A percentile compares a stretch with the other conserved stretches of the same genome.
Evolutionary conservation across 1,284 basidiomycete genomes (phyloP).

Genomic region (Leccinum fuscescens): DNA sequence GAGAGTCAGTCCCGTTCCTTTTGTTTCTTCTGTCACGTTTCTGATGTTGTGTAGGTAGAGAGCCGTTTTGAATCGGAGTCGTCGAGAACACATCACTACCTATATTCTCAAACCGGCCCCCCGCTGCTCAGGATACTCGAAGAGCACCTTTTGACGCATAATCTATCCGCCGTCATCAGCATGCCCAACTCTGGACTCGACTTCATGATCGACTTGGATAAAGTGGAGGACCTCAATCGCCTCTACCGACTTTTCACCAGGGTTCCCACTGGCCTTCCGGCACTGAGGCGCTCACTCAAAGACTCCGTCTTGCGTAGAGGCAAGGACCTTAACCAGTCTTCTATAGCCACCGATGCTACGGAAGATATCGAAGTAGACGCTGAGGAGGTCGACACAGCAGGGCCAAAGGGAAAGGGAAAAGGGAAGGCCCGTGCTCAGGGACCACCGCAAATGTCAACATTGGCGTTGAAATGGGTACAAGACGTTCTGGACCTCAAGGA

Average conservation of each 20-base stretch:
- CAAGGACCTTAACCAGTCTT: slow-evolving; percentile 72
- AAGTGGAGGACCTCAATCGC: slow-evolving; percentile 74
- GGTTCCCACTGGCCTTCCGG: slow-evolving; percentile 69
- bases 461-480: slow-evolving; percentile 93
- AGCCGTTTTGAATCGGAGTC: slow-evolving; percentile 83
- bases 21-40: not conserved
- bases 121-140: slow-evolving; percentile 79
- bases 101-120: slow-evolving; percentile 72
- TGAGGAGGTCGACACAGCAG: slow-evolving; percentile 39
- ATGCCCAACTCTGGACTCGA: slow-evolving; percentile 88
- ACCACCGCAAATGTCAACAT: slow-evolving; percentile 45
- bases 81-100: slow-evolving; percentile 86
- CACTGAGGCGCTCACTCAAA: slow-evolving; percentile 70
- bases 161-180: slow-evolving; percentile 72
- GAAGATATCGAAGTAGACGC: slow-evolving; percentile 39
- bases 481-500: slow-evolving; percentile 91
- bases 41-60: slow-evolving; percentile 65
- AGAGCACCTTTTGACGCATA: slow-evolving; percentile 73
- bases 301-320: slow-evolving; percentile 78
- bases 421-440: slow-evolving; percentile 51
- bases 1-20: slow-evolving; percentile 52
- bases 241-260: slow-evolving; percentile 78
- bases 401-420: slow-evolving; percentile 63
- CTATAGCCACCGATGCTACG: slow-evolving; percentile 38
- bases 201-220: slow-evolving; percentile 83